Conservation (phyloP, 164 flowering plant genomes). For the Vitis rotundifolia region DNA sequence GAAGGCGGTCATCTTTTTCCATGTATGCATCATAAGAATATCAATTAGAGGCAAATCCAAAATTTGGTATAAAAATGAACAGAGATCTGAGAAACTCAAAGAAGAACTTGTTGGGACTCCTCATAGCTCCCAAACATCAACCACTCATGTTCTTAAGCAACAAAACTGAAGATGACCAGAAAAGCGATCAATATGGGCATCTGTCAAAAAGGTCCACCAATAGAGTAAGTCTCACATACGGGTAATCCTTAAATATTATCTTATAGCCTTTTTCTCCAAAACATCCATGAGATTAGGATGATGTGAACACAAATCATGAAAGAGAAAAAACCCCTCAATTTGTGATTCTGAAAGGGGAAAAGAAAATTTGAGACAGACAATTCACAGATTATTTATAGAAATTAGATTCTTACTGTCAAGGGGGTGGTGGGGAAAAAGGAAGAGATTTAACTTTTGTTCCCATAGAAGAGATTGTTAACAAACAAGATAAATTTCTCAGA, state of each 20-base stretch:
- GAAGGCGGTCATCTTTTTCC: constrained; percentile 28
- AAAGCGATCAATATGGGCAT: neutral
- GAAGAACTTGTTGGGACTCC: neutral
- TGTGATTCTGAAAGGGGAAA: neutral
- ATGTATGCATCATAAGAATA: too few species aligned
- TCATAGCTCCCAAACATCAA: too few species aligned
- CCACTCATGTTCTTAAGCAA: neutral
- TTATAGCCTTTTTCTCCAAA: neutral
- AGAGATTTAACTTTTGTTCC: neutral
- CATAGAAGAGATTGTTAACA: neutral
- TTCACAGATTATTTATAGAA: neutral
- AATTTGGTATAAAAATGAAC: neutral
- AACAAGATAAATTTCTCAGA: too few species aligned
- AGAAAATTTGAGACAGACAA: neutral
- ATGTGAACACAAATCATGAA: neutral
- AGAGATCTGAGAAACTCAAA: neutral
- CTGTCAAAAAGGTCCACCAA: neutral
- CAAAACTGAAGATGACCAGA: neutral
- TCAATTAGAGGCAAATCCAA: too few species aligned
- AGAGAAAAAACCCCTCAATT: neutral
- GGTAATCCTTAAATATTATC: neutral
- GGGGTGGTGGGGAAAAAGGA: neutral
- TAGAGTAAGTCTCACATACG: neutral
- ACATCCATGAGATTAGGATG: neutral
- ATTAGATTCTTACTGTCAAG: neutral